Conservation (phyloP, 306 rosid species). For the Gillenia trifoliata region DNA sequence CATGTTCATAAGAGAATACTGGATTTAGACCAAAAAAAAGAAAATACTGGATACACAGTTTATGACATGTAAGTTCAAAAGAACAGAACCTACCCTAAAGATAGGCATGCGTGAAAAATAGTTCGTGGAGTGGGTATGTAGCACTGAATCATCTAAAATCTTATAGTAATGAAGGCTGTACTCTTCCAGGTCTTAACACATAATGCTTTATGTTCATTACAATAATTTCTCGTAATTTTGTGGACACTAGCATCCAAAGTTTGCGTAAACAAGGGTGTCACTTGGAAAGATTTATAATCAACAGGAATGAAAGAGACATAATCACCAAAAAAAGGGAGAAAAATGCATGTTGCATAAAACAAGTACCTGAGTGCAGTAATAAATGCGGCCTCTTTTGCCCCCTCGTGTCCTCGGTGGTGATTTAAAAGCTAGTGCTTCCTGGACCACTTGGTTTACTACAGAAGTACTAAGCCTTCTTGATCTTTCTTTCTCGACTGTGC, state of each 20-base stretch:
- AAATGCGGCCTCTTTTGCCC: constrained; percentile 88
- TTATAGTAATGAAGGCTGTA: neutral
- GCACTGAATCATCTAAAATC: neutral
- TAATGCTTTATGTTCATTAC: neutral
- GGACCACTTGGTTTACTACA: constrained; percentile 81
- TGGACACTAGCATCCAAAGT: neutral
- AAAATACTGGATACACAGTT: neutral
- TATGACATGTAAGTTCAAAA: neutral
- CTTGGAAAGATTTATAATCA: constrained; percentile 1
- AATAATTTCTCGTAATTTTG: neutral
- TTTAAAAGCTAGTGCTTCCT: constrained; percentile 86
- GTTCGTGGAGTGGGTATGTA: neutral
- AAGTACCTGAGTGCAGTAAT: constrained; percentile 87
- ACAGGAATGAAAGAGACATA: neutral
- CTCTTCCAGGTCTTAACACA: neutral
- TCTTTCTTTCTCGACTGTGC: constrained; percentile 86
- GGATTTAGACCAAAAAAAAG: no score
- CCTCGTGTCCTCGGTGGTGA: constrained; percentile 92
- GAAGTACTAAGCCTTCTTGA: constrained; percentile 89
- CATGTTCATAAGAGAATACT: neutral
- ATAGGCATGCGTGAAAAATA: neutral
- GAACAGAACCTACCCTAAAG: neutral
- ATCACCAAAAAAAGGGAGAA: neutral
- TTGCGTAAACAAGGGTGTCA: neutral
- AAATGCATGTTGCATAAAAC: constrained; percentile 1